Evolutionary conservation across 139 green algal species (phyloP).

Genomic region (Eudorina sp.): DNA sequence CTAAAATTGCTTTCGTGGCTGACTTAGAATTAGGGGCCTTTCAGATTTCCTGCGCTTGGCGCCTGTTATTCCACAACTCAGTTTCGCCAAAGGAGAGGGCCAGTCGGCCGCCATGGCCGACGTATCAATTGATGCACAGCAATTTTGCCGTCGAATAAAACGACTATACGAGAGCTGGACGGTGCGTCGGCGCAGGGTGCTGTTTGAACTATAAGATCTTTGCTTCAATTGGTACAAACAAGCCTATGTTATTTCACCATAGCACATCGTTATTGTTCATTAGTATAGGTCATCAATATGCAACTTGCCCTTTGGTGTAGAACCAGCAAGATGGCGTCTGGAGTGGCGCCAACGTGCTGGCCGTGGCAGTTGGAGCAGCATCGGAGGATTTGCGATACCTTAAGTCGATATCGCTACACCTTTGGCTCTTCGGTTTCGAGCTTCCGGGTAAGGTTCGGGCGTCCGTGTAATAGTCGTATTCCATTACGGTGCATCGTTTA

Average conservation of each 20-base stretch:
- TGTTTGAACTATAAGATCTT: conserved; percentile 22
- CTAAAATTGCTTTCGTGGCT: too few species aligned
- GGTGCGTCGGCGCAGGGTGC: conserved; percentile 9
- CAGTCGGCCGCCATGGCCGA: conserved; percentile 52
- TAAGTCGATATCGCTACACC: conserved; percentile 91
- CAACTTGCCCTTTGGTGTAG: background rate
- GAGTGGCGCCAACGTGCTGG: conserved; percentile 55
- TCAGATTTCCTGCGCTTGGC: too few species aligned
- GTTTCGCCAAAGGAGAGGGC: too few species aligned
- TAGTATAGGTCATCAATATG: too few species aligned
- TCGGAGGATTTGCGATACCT: conserved; percentile 90
- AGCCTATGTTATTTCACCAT: too few species aligned
- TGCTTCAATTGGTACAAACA: too few species aligned
- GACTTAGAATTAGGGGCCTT: too few species aligned
- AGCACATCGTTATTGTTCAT: too few species aligned
- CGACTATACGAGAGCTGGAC: conserved; percentile 59
- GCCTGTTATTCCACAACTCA: too few species aligned
- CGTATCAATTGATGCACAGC: conserved; percentile 48
- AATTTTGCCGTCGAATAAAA: conserved; percentile 55
- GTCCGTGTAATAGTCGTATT: background rate
- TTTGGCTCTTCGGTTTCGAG: conserved; percentile 97
- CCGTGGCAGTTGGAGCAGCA: conserved; percentile 54
- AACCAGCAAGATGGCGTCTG: conserved; percentile 37
- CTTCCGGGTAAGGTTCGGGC: conserved; percentile 74
- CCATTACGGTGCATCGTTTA: background rate